These are phyloP conservation scores for Zymoseptoria ardabiliae DNA, from an alignment of 2,329 filamentous ascomycete genomes.

Conservation along the genomic window DNA sequence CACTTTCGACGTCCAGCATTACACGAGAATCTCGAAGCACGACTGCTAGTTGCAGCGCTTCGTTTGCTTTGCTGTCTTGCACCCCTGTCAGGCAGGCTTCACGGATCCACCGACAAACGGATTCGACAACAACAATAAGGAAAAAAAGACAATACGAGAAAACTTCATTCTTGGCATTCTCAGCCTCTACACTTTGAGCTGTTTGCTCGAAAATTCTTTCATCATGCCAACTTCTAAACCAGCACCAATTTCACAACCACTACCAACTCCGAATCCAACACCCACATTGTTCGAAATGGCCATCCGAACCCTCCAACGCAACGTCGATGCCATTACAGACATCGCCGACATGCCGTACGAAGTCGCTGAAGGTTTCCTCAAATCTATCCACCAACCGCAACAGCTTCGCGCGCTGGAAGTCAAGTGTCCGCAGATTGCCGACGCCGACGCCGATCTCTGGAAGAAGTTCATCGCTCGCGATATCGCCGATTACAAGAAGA, in stretches of 20 bases:
- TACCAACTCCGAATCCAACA: slow-evolving; percentile 13
- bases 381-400: slow-evolving; percentile 61
- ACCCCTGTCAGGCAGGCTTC: neutral
- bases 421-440: slow-evolving; percentile 67
- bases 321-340: slow-evolving; percentile 49
- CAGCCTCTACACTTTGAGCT: neutral
- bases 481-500: slow-evolving; percentile 58
- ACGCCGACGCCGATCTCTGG: slow-evolving; percentile 68
- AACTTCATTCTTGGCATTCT: neutral
- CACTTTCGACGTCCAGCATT: neutral
- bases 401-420: slow-evolving; percentile 68
- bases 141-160: neutral
- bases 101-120: neutral
- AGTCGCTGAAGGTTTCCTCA: slow-evolving; percentile 59
- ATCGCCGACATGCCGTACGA: slow-evolving; percentile 65
- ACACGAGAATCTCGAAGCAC: neutral
- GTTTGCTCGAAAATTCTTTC: neutral
- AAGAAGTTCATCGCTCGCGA: slow-evolving; percentile 68
- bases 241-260: slow-evolving; percentile 2
- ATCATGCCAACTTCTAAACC: neutral
- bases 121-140: neutral
- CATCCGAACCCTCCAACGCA: slow-evolving; percentile 34
- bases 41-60: neutral
- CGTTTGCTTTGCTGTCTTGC: neutral
- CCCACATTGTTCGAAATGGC: slow-evolving; percentile 34